A percentile compares a stretch with the other conserved stretches of the same genome.
These are phyloP conservation scores for Chimonanthus praecox DNA, from an alignment of 164 flowering plant species.

Conservation along the genomic window DNA sequence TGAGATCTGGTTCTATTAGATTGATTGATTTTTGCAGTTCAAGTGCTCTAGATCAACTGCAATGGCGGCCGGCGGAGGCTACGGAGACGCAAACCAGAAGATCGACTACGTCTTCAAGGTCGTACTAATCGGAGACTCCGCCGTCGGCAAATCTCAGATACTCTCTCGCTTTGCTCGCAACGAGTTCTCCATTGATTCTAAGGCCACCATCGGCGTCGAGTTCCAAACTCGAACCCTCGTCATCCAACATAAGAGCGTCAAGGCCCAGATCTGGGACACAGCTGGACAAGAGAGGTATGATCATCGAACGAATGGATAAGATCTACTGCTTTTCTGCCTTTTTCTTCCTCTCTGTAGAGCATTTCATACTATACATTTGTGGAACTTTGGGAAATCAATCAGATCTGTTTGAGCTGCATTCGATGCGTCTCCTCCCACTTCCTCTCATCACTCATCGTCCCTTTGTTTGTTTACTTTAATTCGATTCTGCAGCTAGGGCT, in stretches of 20 bases:
- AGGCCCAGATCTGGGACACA: constrained; percentile 75
- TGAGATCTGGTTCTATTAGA: no score
- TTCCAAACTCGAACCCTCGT: constrained; percentile 52
- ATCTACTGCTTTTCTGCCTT: no score
- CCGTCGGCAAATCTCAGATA: constrained; percentile 83
- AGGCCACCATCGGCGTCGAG: constrained; percentile 34
- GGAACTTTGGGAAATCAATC: no score
- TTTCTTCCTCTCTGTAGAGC: no score
- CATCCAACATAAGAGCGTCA: constrained; percentile 46
- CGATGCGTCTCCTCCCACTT: no score
- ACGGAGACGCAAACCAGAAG: constrained; percentile 55
- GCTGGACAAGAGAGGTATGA: constrained; percentile 58
- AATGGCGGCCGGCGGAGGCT: constrained; percentile 39
- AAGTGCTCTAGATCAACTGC: neutral
- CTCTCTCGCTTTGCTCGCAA: constrained; percentile 69
- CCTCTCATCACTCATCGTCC: no score
- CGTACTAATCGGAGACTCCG: constrained; percentile 80
- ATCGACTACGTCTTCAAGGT: constrained; percentile 86
- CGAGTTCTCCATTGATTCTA: constrained; percentile 78
- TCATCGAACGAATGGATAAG: no score
- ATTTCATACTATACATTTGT: no score
- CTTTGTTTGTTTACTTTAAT: no score
- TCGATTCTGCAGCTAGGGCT: no score
- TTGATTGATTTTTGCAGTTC: no score
- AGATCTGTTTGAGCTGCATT: no score